Conservation (phyloP, 2,329 filamentous ascomycete genomes). For the Geosmithia putterillii region DNA sequence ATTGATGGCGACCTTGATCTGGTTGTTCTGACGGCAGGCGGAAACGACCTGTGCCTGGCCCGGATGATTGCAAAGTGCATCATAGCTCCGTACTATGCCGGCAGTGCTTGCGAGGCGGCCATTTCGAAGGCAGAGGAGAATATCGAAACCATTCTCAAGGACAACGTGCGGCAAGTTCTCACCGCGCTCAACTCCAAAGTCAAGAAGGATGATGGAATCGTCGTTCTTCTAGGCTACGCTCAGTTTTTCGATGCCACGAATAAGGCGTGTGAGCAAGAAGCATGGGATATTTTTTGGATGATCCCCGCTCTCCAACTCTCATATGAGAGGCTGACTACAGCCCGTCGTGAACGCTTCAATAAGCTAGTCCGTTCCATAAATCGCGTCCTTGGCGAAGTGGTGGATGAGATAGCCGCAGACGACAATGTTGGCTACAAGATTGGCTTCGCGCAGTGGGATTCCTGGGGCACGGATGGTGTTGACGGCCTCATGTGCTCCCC, state of each 20-base stretch:
- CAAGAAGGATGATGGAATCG: constrained; percentile 12
- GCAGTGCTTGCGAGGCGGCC: constrained; percentile 8
- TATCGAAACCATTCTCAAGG: constrained; percentile 12
- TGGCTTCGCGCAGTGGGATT: constrained; percentile 16
- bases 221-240: constrained; percentile 16
- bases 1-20: constrained; percentile 16
- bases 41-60: constrained; percentile 22
- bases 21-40: constrained; percentile 21
- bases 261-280: constrained; percentile 8
- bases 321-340: constrained; percentile 7
- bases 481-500: constrained; percentile 17
- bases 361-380: constrained; percentile 13
- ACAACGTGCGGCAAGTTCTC: constrained; percentile 14
- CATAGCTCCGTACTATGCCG: constrained; percentile 6
- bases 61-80: constrained; percentile 9
- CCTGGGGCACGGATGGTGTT: constrained; percentile 12
- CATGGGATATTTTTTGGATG: constrained; percentile 2
- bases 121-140: constrained; percentile 6
- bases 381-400: constrained; percentile 12
- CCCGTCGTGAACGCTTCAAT: constrained; percentile 16
- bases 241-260: constrained; percentile 18
- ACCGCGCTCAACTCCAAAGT: constrained; percentile 14
- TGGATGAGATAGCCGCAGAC: constrained; percentile 8
- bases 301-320: neutral
- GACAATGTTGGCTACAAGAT: constrained; percentile 8